phyloP scores from a whole-genome alignment of 2,329 filamentous ascomycete species.

The Byssothecium circinans region DNA sequence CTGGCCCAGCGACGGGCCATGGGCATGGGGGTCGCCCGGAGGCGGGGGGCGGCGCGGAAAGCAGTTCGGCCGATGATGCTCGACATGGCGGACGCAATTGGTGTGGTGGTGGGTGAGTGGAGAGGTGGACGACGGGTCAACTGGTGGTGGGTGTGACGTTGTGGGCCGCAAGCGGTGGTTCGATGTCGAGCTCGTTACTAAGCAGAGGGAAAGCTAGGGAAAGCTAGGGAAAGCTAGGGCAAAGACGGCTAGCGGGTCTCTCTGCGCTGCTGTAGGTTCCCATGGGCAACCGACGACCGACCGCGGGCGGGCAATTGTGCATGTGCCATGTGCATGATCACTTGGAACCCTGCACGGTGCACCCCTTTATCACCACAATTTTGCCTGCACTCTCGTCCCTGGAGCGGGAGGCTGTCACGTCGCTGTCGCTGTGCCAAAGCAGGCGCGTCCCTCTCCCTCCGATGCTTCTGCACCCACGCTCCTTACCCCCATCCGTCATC shows the following conservation, averaged over 20 bases:
- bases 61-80: constrained; percentile 50
- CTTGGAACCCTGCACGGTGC: constrained; percentile 1
- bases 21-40: constrained; percentile 40
- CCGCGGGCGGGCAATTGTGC: not conserved
- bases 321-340: too few relatives aligned
- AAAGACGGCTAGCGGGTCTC: constrained; percentile 8
- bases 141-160: constrained; percentile 13
- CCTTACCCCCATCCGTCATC: constrained; percentile 3
- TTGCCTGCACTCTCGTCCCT: constrained; percentile 7
- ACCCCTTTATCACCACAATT: constrained; percentile 20
- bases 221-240: constrained; percentile 10
- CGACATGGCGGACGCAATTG: constrained; percentile 46
- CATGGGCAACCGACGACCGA: too few relatives aligned
- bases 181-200: constrained; percentile 12
- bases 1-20: constrained; percentile 38
- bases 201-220: constrained; percentile 13
- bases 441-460: constrained; percentile 1
- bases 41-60: constrained; percentile 51
- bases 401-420: constrained; percentile 4
- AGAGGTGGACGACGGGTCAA: constrained; percentile 11
- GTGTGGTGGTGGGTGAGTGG: constrained; percentile 14
- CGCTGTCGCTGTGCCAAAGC: not conserved
- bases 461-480: constrained; percentile 3
- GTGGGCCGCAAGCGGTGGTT: constrained; percentile 22
- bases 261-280: constrained; percentile 2